Percentiles rank a stretch among this genome's conserved stretches.
These are phyloP conservation scores for Trichoderma atrobrunneum DNA, from an alignment of 2,329 filamentous ascomycete species.

Conservation along the genomic window DNA sequence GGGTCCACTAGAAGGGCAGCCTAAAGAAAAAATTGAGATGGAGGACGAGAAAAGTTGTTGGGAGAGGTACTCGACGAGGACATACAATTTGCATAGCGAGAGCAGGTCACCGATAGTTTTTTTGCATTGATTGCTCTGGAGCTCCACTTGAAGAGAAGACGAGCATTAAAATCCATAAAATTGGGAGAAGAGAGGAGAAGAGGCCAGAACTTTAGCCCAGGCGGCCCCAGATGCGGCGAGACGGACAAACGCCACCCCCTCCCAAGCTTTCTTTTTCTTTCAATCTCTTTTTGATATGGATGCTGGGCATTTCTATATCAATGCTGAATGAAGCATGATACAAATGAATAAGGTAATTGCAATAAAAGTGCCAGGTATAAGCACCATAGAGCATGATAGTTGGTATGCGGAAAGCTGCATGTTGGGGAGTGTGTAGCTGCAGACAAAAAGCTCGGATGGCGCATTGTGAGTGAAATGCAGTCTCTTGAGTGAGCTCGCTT, in stretches of 20 bases:
- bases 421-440: background rate
- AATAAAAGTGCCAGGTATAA: background rate
- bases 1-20: conserved; percentile 4
- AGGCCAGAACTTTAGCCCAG: background rate
- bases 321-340: background rate
- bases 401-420: background rate
- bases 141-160: background rate
- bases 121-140: background rate
- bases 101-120: conserved; percentile 15
- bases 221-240: background rate
- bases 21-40: background rate
- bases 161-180: background rate
- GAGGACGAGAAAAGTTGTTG: background rate
- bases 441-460: background rate
- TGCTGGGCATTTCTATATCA: background rate
- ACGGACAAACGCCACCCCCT: background rate
- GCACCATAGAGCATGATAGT: background rate
- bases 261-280: background rate
- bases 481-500: background rate
- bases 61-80: background rate
- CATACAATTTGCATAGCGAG: background rate
- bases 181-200: background rate
- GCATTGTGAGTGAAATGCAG: background rate
- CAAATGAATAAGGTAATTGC: background rate
- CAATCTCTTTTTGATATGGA: background rate